A percentile compares a stretch with the other conserved stretches of the same genome.
phyloP scores from a whole-genome alignment of 768 basidiomycete species.

The Calvatia gigantea region DNA sequence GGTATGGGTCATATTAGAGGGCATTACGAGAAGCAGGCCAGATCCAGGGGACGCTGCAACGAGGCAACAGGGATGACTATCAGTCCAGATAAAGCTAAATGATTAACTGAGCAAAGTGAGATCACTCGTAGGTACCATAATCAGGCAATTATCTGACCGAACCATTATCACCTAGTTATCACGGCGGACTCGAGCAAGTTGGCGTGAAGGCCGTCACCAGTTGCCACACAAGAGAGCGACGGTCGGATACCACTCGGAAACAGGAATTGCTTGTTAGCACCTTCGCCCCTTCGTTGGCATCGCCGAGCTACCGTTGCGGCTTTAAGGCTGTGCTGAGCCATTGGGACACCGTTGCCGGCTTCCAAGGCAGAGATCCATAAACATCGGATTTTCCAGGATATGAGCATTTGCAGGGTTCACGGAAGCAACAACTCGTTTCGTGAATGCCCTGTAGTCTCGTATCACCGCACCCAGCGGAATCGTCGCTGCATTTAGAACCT shows the following conservation, averaged over 20 bases:
- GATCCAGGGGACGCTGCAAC: neutral
- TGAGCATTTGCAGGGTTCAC: neutral
- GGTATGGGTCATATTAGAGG: neutral
- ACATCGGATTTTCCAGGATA: neutral
- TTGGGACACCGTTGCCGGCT: neutral
- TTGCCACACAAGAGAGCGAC: too few species aligned
- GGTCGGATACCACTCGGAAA: conserved; percentile 7
- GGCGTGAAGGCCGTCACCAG: too few species aligned
- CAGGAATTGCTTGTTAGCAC: neutral
- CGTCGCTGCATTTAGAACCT: neutral
- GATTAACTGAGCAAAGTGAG: too few species aligned
- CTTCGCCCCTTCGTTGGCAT: too few species aligned
- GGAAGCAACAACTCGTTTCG: neutral
- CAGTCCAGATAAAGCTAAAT: too few species aligned
- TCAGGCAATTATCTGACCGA: too few species aligned
- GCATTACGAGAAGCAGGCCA: neutral
- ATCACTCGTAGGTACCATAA: too few species aligned
- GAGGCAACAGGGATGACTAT: neutral
- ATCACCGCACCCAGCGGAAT: neutral
- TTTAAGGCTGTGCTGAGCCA: neutral
- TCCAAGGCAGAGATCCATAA: neutral
- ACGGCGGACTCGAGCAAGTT: too few species aligned
- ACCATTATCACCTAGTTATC: too few species aligned
- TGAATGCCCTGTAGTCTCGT: neutral
- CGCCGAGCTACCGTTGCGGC: too few species aligned